A percentile compares a stretch with the other conserved stretches of the same genome.
Evolutionary conservation across 768 basidiomycete genomes (phyloP).

Genomic region (Trametes cingulata): DNA sequence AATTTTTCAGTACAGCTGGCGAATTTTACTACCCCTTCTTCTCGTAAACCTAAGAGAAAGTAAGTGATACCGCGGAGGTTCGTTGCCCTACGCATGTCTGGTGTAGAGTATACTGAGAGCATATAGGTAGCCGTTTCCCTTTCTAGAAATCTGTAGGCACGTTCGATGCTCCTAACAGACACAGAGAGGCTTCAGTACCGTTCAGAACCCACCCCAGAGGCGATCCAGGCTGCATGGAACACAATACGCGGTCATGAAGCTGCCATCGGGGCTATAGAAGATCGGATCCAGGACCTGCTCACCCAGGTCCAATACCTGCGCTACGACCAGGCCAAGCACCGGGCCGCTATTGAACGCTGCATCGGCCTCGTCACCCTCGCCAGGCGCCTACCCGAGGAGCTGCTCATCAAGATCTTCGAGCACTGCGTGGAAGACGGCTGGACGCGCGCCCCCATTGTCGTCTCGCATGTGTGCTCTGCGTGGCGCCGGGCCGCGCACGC

Average conservation of each 20-base stretch:
- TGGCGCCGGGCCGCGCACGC: constrained; percentile 56
- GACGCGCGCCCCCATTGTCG: constrained; percentile 54
- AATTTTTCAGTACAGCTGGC: no score
- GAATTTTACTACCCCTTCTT: no score
- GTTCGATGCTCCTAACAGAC: constrained; percentile 1
- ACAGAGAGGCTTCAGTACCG: constrained; percentile 18
- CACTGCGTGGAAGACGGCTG: constrained; percentile 51
- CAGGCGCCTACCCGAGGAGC: constrained; percentile 53
- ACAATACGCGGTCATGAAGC: constrained; percentile 39
- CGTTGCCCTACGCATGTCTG: no score
- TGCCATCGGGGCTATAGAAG: constrained; percentile 43
- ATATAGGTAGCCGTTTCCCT: neutral
- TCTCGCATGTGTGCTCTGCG: constrained; percentile 58
- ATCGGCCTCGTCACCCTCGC: constrained; percentile 55
- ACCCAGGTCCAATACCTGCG: constrained; percentile 44
- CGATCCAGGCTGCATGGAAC: constrained; percentile 22
- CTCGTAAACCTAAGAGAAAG: no score
- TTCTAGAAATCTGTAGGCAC: neutral
- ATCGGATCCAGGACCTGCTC: constrained; percentile 44
- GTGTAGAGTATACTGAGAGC: no score
- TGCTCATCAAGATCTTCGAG: constrained; percentile 56
- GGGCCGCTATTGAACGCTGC: constrained; percentile 43
- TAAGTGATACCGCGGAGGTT: no score
- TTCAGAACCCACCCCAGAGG: constrained; percentile 28
- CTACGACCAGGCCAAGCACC: constrained; percentile 43